phyloP scores from a whole-genome alignment of 257 asterid species.

The Avicennia marina region DNA sequence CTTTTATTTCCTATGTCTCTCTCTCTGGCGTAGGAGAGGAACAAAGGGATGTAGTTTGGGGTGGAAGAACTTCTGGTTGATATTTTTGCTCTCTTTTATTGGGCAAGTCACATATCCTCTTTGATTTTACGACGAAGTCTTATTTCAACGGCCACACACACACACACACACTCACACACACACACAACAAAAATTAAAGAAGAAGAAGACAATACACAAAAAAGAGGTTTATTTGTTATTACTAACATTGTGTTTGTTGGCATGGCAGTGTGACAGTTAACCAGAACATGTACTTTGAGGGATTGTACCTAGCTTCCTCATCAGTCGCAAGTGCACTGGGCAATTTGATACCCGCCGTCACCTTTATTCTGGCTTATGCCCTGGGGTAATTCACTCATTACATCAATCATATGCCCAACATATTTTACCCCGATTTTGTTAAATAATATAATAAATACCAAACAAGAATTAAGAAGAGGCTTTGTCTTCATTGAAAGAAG shows the following conservation, averaged over 20 bases:
- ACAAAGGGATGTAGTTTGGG: slow-evolving; percentile 11
- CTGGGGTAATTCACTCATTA: slow-evolving; percentile 27
- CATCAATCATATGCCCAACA: too few species aligned
- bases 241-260: background rate
- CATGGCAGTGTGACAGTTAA: slow-evolving; percentile 33
- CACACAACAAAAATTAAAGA: too few species aligned
- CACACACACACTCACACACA: too few species aligned
- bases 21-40: too few species aligned
- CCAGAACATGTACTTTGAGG: slow-evolving; percentile 35
- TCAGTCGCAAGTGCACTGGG: slow-evolving; percentile 37
- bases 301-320: slow-evolving; percentile 33
- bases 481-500: too few species aligned
- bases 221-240: too few species aligned
- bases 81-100: slow-evolving; percentile 24
- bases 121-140: background rate
- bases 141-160: too few species aligned
- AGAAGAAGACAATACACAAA: too few species aligned
- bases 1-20: too few species aligned
- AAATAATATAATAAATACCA: too few species aligned
- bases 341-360: slow-evolving; percentile 47
- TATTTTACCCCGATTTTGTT: too few species aligned
- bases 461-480: too few species aligned
- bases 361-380: slow-evolving; percentile 34
- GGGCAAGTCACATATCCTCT: slow-evolving; percentile 18
- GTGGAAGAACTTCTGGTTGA: slow-evolving; percentile 31